phyloP scores from a whole-genome alignment of 164 flowering plant species.

The Vitis riparia region DNA sequence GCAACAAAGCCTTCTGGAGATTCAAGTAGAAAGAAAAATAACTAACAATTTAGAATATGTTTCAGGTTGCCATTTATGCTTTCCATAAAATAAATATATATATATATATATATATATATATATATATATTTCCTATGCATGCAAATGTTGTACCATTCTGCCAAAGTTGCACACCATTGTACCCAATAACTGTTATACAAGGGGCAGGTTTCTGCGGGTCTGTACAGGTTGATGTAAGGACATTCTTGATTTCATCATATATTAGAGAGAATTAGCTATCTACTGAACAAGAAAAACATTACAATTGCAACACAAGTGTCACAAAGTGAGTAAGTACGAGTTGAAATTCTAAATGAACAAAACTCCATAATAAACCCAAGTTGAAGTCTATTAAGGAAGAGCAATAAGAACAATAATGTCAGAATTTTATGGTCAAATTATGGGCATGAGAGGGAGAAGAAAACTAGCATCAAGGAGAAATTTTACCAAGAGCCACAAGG shows the following conservation, averaged over 20 bases:
- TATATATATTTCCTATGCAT: conserved; percentile 15
- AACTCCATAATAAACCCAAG: not conserved
- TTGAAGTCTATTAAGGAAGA: not conserved
- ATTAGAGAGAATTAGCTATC: not conserved
- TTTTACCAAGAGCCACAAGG: too few relatives aligned
- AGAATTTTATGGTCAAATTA: not conserved
- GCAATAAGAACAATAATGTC: not conserved
- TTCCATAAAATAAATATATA: not conserved
- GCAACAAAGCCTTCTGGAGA: conserved; percentile 59
- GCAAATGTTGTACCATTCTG: conserved; percentile 38
- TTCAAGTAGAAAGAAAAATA: conserved; percentile 2
- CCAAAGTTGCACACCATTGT: conserved; percentile 70
- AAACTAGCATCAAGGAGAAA: too few relatives aligned
- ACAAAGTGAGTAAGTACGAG: not conserved
- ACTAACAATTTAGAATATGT: not conserved
- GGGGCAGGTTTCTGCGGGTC: conserved; percentile 76
- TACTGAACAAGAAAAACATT: not conserved
- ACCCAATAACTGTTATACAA: conserved; percentile 71
- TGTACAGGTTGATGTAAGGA: conserved; percentile 49
- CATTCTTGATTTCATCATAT: not conserved
- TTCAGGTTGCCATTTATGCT: not conserved
- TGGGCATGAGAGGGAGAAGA: not conserved
- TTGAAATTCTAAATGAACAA: not conserved
- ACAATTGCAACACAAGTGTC: not conserved
- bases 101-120: conserved; percentile 14